phyloP scores from a whole-genome alignment of 1,139 yeast species.

The Suhomyces taliae region DNA sequence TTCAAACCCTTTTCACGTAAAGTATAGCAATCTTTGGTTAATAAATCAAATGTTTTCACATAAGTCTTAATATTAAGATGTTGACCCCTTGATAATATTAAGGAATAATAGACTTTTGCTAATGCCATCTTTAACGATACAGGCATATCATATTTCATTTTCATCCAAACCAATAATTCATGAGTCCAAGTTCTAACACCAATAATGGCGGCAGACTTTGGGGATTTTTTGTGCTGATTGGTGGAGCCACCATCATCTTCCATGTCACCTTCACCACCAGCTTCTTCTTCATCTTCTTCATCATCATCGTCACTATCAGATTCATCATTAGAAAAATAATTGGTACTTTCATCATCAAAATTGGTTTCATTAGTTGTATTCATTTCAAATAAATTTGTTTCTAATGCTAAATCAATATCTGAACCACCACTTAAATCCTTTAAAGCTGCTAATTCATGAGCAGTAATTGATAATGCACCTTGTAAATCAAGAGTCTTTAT shows the following conservation, averaged over 20 bases:
- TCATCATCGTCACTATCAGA: constrained; percentile 41
- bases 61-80: constrained; percentile 60
- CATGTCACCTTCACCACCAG: constrained; percentile 37
- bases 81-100: constrained; percentile 78
- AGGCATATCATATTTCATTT: constrained; percentile 83
- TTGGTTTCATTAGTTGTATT: constrained; percentile 11
- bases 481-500: constrained; percentile 73
- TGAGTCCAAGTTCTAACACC: constrained; percentile 86
- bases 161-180: constrained; percentile 77
- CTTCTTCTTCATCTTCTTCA: constrained; percentile 26
- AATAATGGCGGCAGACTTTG: constrained; percentile 71
- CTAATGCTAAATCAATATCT: constrained; percentile 56
- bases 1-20: constrained; percentile 34
- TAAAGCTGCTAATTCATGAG: constrained; percentile 54
- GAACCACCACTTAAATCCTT: constrained; percentile 20
- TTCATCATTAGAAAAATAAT: constrained; percentile 21
- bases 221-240: constrained; percentile 56
- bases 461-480: constrained; percentile 68
- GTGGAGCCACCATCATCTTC: constrained; percentile 42
- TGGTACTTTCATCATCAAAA: constrained; percentile 21
- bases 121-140: constrained; percentile 58
- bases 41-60: constrained; percentile 59
- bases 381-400: constrained; percentile 49
- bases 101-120: constrained; percentile 69
- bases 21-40: constrained; percentile 52